Evolutionary conservation across 2,329 filamentous ascomycete species (phyloP).

Genomic region (Microdochium paspali): DNA sequence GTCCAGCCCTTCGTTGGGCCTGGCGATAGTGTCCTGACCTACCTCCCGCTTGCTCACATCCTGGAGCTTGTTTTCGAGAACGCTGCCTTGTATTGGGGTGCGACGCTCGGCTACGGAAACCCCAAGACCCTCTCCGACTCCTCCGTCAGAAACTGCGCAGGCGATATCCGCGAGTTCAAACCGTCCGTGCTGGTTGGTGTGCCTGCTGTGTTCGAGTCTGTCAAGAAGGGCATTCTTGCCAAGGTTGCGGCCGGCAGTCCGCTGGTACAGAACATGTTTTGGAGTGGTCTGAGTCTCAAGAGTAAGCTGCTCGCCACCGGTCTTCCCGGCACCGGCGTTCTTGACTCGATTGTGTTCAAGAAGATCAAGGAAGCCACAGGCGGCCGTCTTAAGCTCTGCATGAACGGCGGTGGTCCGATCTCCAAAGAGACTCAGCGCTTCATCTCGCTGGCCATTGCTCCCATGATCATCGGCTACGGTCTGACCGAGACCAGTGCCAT

Average conservation of each 20-base stretch:
- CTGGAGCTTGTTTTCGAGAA: conserved; percentile 90
- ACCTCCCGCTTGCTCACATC: conserved; percentile 81
- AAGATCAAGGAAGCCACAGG: conserved; percentile 88
- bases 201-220: conserved; percentile 81
- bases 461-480: conserved; percentile 84
- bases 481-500: conserved; percentile 78
- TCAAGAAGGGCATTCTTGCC: conserved; percentile 79
- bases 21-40: conserved; percentile 70
- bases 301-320: conserved; percentile 39
- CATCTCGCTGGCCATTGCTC: conserved; percentile 79
- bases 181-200: conserved; percentile 80
- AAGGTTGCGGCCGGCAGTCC: conserved; percentile 64
- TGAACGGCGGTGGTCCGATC: conserved; percentile 81
- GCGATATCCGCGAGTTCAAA: conserved; percentile 78
- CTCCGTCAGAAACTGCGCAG: conserved; percentile 76
- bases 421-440: conserved; percentile 80
- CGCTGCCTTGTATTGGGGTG: conserved; percentile 72
- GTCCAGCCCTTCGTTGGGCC: conserved; percentile 70
- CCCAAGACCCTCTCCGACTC: conserved; percentile 75
- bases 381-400: conserved; percentile 67
- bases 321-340: conserved; percentile 54
- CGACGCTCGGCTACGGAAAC: conserved; percentile 83
- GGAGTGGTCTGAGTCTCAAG: conserved; percentile 46
- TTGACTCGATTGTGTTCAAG: conserved; percentile 79
- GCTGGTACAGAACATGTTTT: conserved; percentile 67